Percentiles rank a stretch among this genome's conserved stretches.
Evolutionary conservation across 108 stramenopile species (phyloP).

Genomic region (Fragilaria radians): DNA sequence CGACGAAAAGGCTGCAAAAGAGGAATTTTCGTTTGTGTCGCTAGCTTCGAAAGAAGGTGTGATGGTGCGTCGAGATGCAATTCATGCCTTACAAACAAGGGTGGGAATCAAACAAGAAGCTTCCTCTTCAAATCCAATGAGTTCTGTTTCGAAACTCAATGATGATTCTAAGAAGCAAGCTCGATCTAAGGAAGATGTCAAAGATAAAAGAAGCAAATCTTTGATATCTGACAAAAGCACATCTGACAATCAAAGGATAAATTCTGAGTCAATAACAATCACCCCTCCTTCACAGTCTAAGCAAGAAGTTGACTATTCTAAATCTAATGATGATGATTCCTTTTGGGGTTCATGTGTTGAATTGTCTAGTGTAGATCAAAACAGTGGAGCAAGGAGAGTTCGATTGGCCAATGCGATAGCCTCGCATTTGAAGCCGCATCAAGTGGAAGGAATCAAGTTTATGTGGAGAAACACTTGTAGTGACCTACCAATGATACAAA

Average conservation of each 20-base stretch:
- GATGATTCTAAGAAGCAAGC: neutral
- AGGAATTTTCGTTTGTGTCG: neutral
- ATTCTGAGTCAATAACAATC: neutral
- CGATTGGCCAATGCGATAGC: conserved; percentile 37
- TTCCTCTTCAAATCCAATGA: neutral
- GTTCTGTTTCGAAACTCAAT: neutral
- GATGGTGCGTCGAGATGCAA: neutral
- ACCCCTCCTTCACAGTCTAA: neutral
- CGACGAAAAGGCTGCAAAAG: neutral
- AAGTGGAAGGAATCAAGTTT: conserved; percentile 61
- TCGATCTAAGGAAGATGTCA: neutral
- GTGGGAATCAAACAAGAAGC: neutral
- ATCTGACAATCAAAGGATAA: neutral
- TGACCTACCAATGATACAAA: conserved; percentile 24
- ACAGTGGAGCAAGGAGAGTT: conserved; percentile 15
- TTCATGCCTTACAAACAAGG: neutral
- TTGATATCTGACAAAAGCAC: neutral
- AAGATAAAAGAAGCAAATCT: neutral
- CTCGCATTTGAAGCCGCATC: conserved; percentile 52
- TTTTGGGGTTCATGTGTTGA: conserved; percentile 24
- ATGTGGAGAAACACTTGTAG: conserved; percentile 58
- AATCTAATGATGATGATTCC: neutral
- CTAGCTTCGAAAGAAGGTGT: neutral
- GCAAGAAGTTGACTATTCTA: neutral
- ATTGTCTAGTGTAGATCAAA: conserved; percentile 11